Evolutionary conservation across 495 filamentous ascomycete species (phyloP), one percentile per base, ranked within the genome.

Genomic region (Penicillium antarcticum): DNA sequence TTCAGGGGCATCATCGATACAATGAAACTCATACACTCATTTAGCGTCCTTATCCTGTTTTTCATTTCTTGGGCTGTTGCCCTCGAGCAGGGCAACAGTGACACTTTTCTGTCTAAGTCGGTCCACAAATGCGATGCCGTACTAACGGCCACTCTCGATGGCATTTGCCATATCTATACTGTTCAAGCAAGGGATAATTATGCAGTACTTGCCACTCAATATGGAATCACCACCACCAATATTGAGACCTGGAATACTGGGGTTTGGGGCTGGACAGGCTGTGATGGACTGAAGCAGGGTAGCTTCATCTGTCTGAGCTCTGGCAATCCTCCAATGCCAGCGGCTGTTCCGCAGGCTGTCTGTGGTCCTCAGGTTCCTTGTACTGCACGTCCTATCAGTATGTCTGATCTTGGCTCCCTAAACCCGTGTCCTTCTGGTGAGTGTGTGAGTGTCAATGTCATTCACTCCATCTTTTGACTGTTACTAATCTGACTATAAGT

Each of bases 351-450:
- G 8, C 31, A 53, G 14, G 55, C 58, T 35, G 33, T 41, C 9
- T 62, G 58, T 40, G 58, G 58, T n/a, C 58, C 58, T 14, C 55
- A 52, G 37, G 55, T 58, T 1, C 55, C 55, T 2, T 55, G 58
- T 7, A 50, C 58, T 26, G 17, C 4, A 10, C 47, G 51, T 13
- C 58, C 58, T 26, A 33, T 6, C 14, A 48, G 58, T 14, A 52
- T 45, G 46, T 44, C 46, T 9, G 44, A 53, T 23, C 47, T 58
- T n/a, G 48, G 32, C 17, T 48, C 47, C 3, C 40, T 61, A 5
- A 61, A 61, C 12, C 58, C 55, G 9, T 58, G 58, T 26, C 23
- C 23, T 14, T 32, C 14, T 1, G 17, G 39, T 36, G 14, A 57
- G 36, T 57, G 53, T 31, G 57, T 60, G 23, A 50, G 57, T 53